Percentiles rank a stretch among this genome's conserved stretches.
Evolutionary conservation across 2,329 filamentous ascomycete genomes (phyloP).

Genomic region (Ophiocordyceps camponoti-leonardi): DNA sequence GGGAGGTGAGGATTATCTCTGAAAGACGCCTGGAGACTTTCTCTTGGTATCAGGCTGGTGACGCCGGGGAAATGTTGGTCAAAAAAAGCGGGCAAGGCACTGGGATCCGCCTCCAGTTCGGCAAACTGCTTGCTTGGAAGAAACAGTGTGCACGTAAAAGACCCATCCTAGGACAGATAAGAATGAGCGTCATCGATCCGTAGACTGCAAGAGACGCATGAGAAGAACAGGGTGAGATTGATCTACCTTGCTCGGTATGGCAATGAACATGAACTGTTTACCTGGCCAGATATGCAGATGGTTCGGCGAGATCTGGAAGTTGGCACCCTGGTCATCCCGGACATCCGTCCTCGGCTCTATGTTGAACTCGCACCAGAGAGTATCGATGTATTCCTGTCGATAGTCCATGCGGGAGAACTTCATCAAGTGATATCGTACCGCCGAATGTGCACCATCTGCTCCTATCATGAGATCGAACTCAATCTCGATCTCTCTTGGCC

Average conservation of each 20-base stretch:
- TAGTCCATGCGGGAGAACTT: slow-evolving; percentile 86
- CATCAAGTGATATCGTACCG: slow-evolving; percentile 86
- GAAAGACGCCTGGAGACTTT: slow-evolving; percentile 60
- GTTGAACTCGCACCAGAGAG: slow-evolving; percentile 91
- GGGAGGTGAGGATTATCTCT: slow-evolving; percentile 73
- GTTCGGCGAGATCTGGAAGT: slow-evolving; percentile 72
- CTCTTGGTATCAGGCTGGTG: slow-evolving; percentile 47
- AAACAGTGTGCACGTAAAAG: slow-evolving; percentile 50
- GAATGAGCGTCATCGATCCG: not conserved
- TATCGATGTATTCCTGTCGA: slow-evolving; percentile 87
- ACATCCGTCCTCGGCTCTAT: slow-evolving; percentile 36
- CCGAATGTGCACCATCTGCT: slow-evolving; percentile 87
- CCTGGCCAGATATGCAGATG: slow-evolving; percentile 97
- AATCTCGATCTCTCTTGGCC: slow-evolving; percentile 60
- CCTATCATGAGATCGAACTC: slow-evolving; percentile 88
- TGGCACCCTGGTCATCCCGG: slow-evolving; percentile 16
- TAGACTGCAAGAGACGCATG: not conserved
- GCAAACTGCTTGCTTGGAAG: slow-evolving; percentile 55
- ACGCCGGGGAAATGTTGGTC: slow-evolving; percentile 76
- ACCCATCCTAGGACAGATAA: not conserved
- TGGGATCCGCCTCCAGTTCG: slow-evolving; percentile 44
- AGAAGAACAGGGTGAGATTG: not conserved
- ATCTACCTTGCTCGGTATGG: slow-evolving; percentile 56
- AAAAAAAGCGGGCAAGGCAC: slow-evolving; percentile 55
- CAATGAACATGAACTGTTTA: slow-evolving; percentile 94